Evolutionary conservation across 2,329 filamentous ascomycete genomes (phyloP), one percentile per base, ranked within the genome.

Genomic region (Madurella mycetomatis): DNA sequence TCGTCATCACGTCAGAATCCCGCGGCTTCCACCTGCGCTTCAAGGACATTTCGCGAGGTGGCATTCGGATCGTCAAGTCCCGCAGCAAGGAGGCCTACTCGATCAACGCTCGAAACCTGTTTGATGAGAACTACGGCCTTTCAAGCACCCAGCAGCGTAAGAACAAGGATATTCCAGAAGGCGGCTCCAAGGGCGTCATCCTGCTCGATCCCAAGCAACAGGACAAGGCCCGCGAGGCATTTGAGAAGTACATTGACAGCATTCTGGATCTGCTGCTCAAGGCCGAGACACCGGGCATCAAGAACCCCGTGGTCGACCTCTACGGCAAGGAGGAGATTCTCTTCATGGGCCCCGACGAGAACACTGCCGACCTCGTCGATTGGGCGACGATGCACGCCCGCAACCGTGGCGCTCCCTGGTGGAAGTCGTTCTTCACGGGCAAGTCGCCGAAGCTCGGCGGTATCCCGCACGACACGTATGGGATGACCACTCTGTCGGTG

Each of bases 351-450:
- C 94, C 94, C 0, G 94, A 99, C 63, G 94, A 99, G 84, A 99
- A 99, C 76, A 99, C 94, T 1, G 94, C 94, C 18, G 90, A 96
- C 66, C 81, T 99, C 34, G 94, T 99, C 49, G 86, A 99, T 73
- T 99, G 94, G 94, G 94, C 94, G n/a, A 99, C 94, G 1, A 87
- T 94, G 72, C 94, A 99, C 71, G 94, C 94, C 57, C 84, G 90
- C 49, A 76, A 77, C 58, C 86, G 94, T 64, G 91, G 91, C 44
- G 94, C 94, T 4, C 90, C 91, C 30, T 99, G 92, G 90, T 99
- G 94, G 94, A 99, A 99, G 80, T 99, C 94, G 0, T 99, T 99
- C 83, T 99, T 99, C 80, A 99, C 94, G 2, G 94, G 94, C 67
- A 99, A 99, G 81, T 96, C 90, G 64, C 94, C 91, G 50, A 94